Evolutionary conservation across 2,329 filamentous ascomycete genomes (phyloP), one percentile per base, ranked within the genome.

Genomic region (Fusarium equiseti): DNA sequence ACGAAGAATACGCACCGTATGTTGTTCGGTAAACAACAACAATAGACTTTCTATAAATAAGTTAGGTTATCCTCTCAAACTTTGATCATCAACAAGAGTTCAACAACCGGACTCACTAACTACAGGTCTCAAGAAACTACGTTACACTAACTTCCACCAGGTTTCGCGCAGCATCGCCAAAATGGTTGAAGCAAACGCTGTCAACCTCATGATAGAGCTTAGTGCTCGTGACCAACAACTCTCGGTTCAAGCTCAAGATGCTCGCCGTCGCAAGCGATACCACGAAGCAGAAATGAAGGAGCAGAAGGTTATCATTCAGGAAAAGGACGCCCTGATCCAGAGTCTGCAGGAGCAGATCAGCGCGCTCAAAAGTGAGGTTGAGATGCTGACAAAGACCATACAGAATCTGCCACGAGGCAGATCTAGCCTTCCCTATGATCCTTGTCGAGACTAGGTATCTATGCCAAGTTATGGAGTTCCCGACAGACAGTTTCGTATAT

Each of bases 81-180:
- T 4, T n/a, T 11, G 11, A 38, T n/a, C 18, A 12, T 12, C 35
- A n/a, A 6, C 4, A 38, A 38, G 6, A n/a, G 35, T 38, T n/a
- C 35, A 38, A 12, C 10, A 1, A 38, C 18, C 10, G 18, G 10
- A 7, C 10, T 38, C 35, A 11, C 6, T n/a, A 6, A n/a, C 35
- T 38, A 38, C 18, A 4, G 10, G 35, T n/a, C 18, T 38, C 10
- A 12, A 38, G 10, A 7, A 38, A 2, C 35, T n/a, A n/a, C 32
- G 6, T 2, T n/a, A 10, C 35, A 4, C 3, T 38, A n/a, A 38
- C 1, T n/a, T 7, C 18, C 18, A 38, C 10, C 0, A n/a, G 5
- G 5, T n/a, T n/a, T 38, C 18, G 6, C 35, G 18, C 18, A 12
- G 10, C 18, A 38, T 4, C 1, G 18, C 18, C 35, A 38, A 38